Evolutionary conservation across 2,329 filamentous ascomycete species (phyloP), one percentile per base, ranked within the genome.

Genomic region (Penicillium verrucosum): DNA sequence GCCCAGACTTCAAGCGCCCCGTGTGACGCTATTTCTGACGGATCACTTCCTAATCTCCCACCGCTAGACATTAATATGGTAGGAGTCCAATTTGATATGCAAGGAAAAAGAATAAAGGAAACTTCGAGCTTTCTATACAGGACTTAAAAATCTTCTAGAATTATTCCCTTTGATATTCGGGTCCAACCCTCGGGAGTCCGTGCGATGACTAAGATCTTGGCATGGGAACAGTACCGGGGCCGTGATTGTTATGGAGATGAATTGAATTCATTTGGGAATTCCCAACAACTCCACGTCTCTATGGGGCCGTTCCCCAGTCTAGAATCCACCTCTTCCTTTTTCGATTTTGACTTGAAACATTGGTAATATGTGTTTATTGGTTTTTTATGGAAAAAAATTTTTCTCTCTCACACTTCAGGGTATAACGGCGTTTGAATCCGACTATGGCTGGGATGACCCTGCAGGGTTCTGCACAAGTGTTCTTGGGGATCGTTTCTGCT

Each of bases 21-120:
- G n/a, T 30, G 40, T 38, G 25, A 56, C 51, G 37, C 47, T 56
- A 58, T 23, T 59, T 65, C 57, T 62, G 62, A 66, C 42, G 55
- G 54, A 56, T 65, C 64, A 62, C 51, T 54, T 63, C 53, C 27
- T 42, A 9, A 23, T 41, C 51, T 44, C 21, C 56, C 50, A 64
- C 43, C 62, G 55, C 60, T 53, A 60, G 37, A 54, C 23, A 42
- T 44, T 25, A 47, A 58, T 47, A 27, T 29, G 40, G 47, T 25
- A 62, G 36, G 51, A 53, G 53, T 34, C 51, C 5, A 18, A 40
- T 16, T 34, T n/a, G 5, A 2, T 14, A 5, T 30, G 38, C 18
- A 23, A 10, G 11, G 2, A 18, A 40, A 16, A 23, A 32, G 18
- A 41, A 34, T 5, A 25, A 38, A 47, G 27, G 1, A 40, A 40